Percentiles rank a stretch among this genome's conserved stretches.
phyloP scores from a whole-genome alignment of 73 alveolate species.

The Blepharisma japonicum region DNA sequence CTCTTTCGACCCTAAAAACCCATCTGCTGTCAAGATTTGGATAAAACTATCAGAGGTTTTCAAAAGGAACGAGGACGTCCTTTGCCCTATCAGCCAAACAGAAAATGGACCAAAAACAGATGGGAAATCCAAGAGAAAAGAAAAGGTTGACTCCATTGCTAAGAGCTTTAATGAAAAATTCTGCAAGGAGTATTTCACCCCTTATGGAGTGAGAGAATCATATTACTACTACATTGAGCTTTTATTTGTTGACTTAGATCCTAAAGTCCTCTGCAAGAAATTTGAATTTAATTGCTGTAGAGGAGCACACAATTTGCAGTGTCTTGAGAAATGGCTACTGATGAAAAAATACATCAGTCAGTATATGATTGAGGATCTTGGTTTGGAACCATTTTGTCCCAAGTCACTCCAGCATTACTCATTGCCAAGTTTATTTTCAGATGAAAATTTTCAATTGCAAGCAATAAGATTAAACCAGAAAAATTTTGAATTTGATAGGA shows the following conservation, averaged over 20 bases:
- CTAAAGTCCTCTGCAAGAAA: not conserved
- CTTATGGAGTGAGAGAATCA: not conserved
- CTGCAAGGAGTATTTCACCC: not conserved
- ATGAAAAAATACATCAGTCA: not conserved
- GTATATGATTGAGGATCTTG: not conserved
- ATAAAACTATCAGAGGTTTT: not conserved
- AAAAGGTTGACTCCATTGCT: not conserved
- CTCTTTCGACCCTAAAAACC: not conserved
- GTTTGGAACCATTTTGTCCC: not conserved
- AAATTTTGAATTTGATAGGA: no score
- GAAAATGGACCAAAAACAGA: not conserved
- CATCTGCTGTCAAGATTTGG: not conserved
- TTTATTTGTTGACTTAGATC: not conserved
- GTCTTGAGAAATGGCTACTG: slow-evolving; percentile 5
- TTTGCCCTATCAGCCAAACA: not conserved
- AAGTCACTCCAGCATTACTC: no score
- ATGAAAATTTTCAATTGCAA: no score
- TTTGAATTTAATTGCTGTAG: not conserved
- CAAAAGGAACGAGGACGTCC: not conserved
- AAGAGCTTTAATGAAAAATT: not conserved
- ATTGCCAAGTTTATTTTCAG: no score
- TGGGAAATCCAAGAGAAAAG: not conserved
- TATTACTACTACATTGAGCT: not conserved
- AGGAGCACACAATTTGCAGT: not conserved
- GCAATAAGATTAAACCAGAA: no score